Conservation (phyloP, 345 rosid species). For the Salix purpurea region DNA sequence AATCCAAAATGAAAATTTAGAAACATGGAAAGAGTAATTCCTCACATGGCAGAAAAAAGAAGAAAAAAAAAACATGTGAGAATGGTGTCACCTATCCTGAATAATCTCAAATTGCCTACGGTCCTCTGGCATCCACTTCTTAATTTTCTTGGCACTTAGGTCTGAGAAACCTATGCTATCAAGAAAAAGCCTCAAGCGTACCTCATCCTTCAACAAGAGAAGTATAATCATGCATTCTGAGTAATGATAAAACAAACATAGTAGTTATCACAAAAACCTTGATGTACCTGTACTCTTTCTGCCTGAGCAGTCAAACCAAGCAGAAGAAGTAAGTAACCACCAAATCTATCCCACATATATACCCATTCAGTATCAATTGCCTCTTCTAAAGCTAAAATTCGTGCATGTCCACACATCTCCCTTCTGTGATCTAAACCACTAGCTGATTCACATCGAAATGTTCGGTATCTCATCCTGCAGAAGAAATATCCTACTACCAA, state of each 20-base stretch:
- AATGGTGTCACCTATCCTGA: conserved; percentile 75
- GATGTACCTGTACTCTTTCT: conserved; percentile 84
- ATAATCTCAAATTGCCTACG: conserved; percentile 94
- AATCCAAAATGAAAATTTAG: conserved; percentile 9
- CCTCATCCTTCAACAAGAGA: conserved; percentile 68
- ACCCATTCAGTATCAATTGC: conserved; percentile 99
- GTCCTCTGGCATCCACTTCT: conserved; percentile 99
- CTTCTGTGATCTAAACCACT: conserved; percentile 76
- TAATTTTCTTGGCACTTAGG: conserved; percentile 94
- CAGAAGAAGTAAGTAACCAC: conserved; percentile 89
- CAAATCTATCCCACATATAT: conserved; percentile 99
- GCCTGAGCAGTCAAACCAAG: conserved; percentile 99
- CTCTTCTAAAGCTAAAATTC: conserved; percentile 95
- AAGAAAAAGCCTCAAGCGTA: conserved; percentile 92
- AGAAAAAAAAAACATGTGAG: not conserved
- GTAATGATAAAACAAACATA: not conserved
- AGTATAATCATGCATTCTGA: not conserved
- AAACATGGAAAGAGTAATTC: not conserved
- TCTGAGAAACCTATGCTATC: conserved; percentile 98
- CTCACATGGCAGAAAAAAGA: not conserved
- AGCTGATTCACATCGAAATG: conserved; percentile 52
- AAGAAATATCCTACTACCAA: conserved; percentile 70
- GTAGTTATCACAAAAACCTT: conserved; percentile 7
- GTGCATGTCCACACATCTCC: conserved; percentile 98
- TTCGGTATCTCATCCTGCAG: conserved; percentile 56